Evolutionary conservation across 2,329 filamentous ascomycete genomes (phyloP).

Genomic region (Zymoseptoria ardabiliae): DNA sequence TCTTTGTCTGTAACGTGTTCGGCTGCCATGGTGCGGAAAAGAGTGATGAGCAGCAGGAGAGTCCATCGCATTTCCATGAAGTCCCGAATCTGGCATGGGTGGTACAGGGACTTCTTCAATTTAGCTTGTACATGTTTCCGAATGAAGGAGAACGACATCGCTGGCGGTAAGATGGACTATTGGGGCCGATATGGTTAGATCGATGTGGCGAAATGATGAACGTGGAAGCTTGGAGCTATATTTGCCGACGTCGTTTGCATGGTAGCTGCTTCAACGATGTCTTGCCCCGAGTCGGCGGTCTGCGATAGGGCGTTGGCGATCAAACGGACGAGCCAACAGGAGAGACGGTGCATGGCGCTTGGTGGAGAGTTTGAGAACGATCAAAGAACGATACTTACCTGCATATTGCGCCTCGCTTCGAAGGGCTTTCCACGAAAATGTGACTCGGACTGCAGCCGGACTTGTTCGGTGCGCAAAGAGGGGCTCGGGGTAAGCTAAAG

Average conservation of each 20-base stretch:
- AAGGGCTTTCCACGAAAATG: neutral
- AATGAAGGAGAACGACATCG: neutral
- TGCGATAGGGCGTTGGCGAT: neutral
- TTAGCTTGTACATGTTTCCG: neutral
- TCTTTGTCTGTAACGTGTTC: neutral
- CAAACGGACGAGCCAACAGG: neutral
- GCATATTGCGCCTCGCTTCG: neutral
- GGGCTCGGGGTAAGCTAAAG: too few species aligned
- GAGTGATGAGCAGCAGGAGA: neutral
- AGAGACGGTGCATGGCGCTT: neutral
- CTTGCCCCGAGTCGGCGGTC: neutral
- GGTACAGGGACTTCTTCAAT: neutral
- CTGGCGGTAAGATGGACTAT: neutral
- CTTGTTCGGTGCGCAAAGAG: neutral
- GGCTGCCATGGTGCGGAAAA: neutral
- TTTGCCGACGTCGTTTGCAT: neutral
- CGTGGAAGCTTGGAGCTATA: neutral
- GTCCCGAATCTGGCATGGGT: neutral
- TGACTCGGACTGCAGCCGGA: neutral
- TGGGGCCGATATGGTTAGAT: neutral
- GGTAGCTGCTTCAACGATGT: neutral
- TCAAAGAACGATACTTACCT: neutral
- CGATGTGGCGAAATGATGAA: neutral
- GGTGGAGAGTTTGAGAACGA: neutral
- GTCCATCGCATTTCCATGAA: neutral